Conservation (phyloP, 306 rosid genomes). For the Castanea crenata region DNA sequence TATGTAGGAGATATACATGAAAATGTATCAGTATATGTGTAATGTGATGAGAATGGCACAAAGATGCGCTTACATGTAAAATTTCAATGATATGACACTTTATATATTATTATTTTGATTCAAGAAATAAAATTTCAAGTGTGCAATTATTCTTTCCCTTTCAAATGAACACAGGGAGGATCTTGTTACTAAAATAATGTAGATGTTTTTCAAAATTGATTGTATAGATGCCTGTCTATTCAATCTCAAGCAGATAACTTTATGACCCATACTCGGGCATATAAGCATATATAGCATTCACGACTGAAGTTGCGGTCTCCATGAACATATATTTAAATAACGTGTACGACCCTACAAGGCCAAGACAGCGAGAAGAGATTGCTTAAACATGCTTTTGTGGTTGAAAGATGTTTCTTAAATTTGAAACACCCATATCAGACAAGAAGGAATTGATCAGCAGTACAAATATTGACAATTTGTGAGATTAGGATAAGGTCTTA, state of each 20-base stretch:
- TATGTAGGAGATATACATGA: not conserved
- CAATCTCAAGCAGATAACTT: no score
- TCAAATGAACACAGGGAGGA: no score
- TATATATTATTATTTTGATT: no score
- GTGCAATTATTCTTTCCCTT: no score
- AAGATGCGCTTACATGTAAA: no score
- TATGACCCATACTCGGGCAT: not conserved
- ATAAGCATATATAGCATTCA: not conserved
- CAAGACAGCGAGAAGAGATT: not conserved
- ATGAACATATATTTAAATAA: not conserved
- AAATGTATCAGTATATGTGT: no score
- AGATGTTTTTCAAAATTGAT: no score
- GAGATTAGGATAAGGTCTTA: slow-evolving; percentile 17
- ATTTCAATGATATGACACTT: no score
- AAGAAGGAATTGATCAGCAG: slow-evolving; percentile 27
- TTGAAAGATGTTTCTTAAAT: not conserved
- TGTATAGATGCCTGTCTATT: no score
- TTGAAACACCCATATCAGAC: slow-evolving; percentile 1
- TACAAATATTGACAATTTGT: slow-evolving; percentile 29
- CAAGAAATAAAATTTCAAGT: no score
- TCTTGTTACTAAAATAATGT: no score
- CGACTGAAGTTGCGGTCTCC: not conserved
- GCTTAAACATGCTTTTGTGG: not conserved
- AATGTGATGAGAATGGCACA: not conserved
- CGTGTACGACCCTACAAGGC: not conserved